Conservation (phyloP, 2,329 filamentous ascomycete species). For the Botrytis deweyae region DNA sequence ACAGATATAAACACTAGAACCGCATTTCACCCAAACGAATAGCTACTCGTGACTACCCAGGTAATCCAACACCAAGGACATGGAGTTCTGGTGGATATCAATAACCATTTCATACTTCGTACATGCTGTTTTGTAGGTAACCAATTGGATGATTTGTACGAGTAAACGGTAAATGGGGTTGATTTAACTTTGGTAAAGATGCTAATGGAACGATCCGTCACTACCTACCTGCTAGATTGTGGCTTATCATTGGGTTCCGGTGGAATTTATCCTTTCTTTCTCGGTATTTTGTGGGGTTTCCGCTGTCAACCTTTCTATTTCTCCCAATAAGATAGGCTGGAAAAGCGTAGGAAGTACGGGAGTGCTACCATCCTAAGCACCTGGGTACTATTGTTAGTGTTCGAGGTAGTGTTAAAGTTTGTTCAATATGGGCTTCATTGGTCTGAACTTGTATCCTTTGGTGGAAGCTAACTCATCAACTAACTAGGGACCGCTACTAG, state of each 20-base stretch:
- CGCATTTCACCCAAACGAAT: neutral
- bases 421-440: neutral
- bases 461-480: neutral
- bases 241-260: neutral
- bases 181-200: neutral
- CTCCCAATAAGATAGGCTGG: neutral
- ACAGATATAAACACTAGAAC: neutral
- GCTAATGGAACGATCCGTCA: neutral
- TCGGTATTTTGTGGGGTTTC: neutral
- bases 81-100: neutral
- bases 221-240: neutral
- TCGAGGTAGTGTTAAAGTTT: neutral
- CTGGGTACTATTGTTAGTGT: neutral
- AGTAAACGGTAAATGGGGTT: neutral
- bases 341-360: too few species aligned
- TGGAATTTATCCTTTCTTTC: neutral
- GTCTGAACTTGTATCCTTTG: neutral
- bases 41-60: too few species aligned
- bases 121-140: neutral
- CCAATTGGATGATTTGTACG: neutral
- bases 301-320: neutral
- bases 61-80: constrained; percentile 4
- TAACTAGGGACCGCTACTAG: neutral
- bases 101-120: neutral
- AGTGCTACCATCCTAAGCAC: too few species aligned